Percentiles rank a stretch among this genome's conserved stretches.
These are phyloP conservation scores for Ophiostoma sp. DNA, from an alignment of 2,329 filamentous ascomycete species.

Conservation along the genomic window DNA sequence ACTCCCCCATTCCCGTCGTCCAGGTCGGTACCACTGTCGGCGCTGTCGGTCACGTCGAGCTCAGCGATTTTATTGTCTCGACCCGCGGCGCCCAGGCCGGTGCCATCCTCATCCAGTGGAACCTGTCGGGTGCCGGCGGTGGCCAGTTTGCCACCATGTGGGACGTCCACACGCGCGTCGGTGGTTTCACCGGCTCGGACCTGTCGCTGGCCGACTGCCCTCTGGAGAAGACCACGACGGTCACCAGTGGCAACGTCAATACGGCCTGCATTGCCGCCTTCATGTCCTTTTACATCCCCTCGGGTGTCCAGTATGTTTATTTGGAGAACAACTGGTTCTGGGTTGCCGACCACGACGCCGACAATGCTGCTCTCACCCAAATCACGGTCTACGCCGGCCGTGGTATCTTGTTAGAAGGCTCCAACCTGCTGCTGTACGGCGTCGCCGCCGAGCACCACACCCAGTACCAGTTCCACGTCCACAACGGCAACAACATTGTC, in stretches of 20 bases:
- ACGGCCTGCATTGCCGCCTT: conserved; percentile 61
- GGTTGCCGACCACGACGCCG: conserved; percentile 60
- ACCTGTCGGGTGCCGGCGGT: conserved; percentile 53
- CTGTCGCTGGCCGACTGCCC: conserved; percentile 63
- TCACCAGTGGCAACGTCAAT: conserved; percentile 47
- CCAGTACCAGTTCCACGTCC: conserved; percentile 68
- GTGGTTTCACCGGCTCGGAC: conserved; percentile 67
- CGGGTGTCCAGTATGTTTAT: conserved; percentile 46
- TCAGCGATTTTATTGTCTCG: conserved; percentile 67
- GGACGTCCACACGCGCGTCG: conserved; percentile 70
- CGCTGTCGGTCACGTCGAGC: conserved; percentile 65
- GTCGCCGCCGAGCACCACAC: conserved; percentile 65
- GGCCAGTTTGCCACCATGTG: conserved; percentile 40
- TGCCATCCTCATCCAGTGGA: conserved; percentile 72
- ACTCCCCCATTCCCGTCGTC: conserved; percentile 64
- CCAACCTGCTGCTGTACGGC: conserved; percentile 60
- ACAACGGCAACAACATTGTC: conserved; percentile 60
- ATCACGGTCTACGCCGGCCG: conserved; percentile 51
- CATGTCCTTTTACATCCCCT: conserved; percentile 49
- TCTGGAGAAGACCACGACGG: conserved; percentile 33
- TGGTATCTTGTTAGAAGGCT: conserved; percentile 50
- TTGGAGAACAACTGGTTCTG: conserved; percentile 62
- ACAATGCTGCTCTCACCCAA: conserved; percentile 42
- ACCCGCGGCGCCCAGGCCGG: conserved; percentile 67
- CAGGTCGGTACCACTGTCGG: conserved; percentile 62